Evolutionary conservation across 306 rosid genomes (phyloP), one percentile per base, ranked within the genome.

Genomic region (Quercus engelmannii): DNA sequence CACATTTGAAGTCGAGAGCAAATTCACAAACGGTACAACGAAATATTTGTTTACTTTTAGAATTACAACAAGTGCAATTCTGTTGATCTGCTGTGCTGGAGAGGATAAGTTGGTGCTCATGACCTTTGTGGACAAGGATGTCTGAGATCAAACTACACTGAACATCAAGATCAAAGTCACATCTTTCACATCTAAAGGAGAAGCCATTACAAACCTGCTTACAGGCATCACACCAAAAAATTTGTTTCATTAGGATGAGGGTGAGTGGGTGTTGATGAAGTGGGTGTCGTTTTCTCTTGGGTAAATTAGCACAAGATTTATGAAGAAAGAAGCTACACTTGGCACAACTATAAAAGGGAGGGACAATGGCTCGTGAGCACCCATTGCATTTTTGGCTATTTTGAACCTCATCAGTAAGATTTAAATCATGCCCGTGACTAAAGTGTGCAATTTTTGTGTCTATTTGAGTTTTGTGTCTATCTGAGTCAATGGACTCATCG

Each of bases 121-220:
- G 38, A 33, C 38, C 38, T 33, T 33, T 0, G 38, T 33, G 38
- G 2, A 5, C 7, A 33, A 33, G 38, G 7, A 33, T 5, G 38
- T 33, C 38, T 33, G 38, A 33, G 7, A 33, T 5, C 38, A 5
- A 33, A 33, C 38, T 33, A 33, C 38, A 33, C 7, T 33, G 38
- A 33, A 33, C 38, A 33, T 33, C 38, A 0, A 33, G 7, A 33
- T 5, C 0, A 33, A 33, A 33, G 7, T 1, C 0, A 19, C 8
- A 61, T 1, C 9, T 0, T 23, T 6, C 10, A 62, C 69, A 62
- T 0, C 0, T 3, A 3, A 26, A 62, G 33, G 1, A 0, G 69
- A 62, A 62, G 69, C 38, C 69, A 0, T 26, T 12, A 13, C n/a
- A 25, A 1, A 0, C 0, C 14, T 0, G 35, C 2, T 0, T 0